Evolutionary conservation across 78 protist species (phyloP).

Genomic region (Dictyostelium intermedium): DNA sequence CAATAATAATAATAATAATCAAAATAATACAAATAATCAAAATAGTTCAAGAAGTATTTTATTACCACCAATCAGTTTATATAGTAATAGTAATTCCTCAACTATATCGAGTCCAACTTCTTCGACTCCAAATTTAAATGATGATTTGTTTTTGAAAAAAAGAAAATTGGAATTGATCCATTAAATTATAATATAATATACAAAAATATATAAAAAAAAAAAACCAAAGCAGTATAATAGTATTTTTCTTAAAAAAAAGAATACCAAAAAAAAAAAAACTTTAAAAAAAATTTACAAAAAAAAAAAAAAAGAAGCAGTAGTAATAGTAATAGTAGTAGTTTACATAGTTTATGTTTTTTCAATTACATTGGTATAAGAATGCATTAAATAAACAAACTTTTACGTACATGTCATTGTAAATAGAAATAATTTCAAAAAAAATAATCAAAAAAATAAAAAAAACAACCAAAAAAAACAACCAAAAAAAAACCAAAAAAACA

Average conservation of each 20-base stretch:
- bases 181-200: neutral
- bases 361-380: neutral
- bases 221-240: neutral
- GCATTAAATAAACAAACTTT: neutral
- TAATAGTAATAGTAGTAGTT: neutral
- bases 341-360: neutral
- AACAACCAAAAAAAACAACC: no score
- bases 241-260: neutral
- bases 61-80: constrained; percentile 23
- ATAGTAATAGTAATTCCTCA: neutral
- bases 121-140: neutral
- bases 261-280: no score
- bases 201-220: neutral
- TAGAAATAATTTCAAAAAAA: neutral
- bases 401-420: neutral
- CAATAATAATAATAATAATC: neutral
- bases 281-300: no score
- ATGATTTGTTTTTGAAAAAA: constrained; percentile 7
- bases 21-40: neutral
- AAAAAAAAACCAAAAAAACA: no score
- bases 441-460: no score
- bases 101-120: neutral
- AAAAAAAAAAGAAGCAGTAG: neutral
- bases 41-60: neutral
- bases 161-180: constrained; percentile 28